Evolutionary conservation across 768 basidiomycete species (phyloP), one percentile per base, ranked within the genome.

Genomic region (Termitomyces sp.): DNA sequence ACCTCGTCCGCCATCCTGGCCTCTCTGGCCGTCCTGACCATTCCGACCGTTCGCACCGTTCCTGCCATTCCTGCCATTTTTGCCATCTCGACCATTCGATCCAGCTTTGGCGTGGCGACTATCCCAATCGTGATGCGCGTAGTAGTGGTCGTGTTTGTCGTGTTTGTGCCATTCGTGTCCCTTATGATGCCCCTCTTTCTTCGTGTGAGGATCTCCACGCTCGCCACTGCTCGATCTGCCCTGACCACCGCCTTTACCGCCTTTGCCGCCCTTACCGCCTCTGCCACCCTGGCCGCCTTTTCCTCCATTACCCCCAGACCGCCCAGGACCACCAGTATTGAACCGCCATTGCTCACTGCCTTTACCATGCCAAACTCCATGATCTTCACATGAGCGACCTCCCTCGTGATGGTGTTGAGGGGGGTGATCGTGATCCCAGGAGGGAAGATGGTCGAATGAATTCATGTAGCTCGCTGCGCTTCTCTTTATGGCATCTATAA

Each of bases 1-100:
- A 12, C 49, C 48, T 14, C 42, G 49, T 40, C 38, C 56, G 10
- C 56, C 56, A 27, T 50, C 56, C 27, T 51, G 48, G 11, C 56
- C 56, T 10, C 43, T 25, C 29, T 51, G 50, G 3, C 50, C 48
- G 23, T 37, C 23, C 35, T 34, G 16, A 27, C 55, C 55, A 27
- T 49, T 41, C 12, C 11, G 29, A 21, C 54, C 55, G 34, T 56
- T 17, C 2, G 29, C n/a, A 17, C 55, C 55, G 29, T 56, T 27
- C 53, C 3, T 23, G 3, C 53, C 53, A n/a, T 54, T 42, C 11
- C n/a, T n/a, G 12, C 21, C n/a, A n/a, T n/a, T n/a, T n/a, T n/a
- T n/a, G 8, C 56, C 56, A 35, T 57, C 37, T 27, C 43, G 32
- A 6, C 56, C 56, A 19, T 57, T 43, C n/a, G 48, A 40, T 11